Base-by-base conservation (phyloP, 2,329 filamentous ascomycete species). In the Waltergamsia citrina region DNA sequence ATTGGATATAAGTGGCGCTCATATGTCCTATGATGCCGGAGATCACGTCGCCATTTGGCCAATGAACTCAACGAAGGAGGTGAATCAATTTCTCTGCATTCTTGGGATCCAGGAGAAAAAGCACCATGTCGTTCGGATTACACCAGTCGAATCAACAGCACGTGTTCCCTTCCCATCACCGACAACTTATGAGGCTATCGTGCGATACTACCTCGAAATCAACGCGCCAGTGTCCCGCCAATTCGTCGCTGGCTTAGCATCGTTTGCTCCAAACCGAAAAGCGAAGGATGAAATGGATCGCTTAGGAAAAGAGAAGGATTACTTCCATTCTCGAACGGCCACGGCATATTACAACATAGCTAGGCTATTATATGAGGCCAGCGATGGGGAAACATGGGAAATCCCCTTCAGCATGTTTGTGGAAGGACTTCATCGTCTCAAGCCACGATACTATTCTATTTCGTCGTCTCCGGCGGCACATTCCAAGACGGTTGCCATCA, bases 371-470 rank as follows among this genome's bases (percentile, higher is more conserved):
- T 15, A 39, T 8, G 16, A 15, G n/a, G 21, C 14, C 12, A 12
- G 12, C 6, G 6, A 6, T 14, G 25, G 6, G n/a, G 25, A 7
- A 7, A 12, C 6, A 12, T 54, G 51, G 50, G 33, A 38, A 2
- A 15, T 54, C 6, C 48, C 50, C 0, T 57, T 81, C 4, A 60
- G 65, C 2, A 61, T 67, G 30, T 71, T 78, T 48, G 56, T 81
- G 6, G 62, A 69, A 32, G 69, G 69, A 46, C 62, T 78, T 1
- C 67, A 70, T 2, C 62, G 64, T 0, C 27, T 47, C 8, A 39
- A 71, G 11, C 60, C 74, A 8, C 69, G 74, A 4, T 72, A 75
- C 40, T 79, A 79, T 49, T 74, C 69, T 5, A 78, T 78, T 38
- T 78, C 74, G 0, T 76, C 70, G 1, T 76, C 72, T 7, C 60